phyloP scores from a whole-genome alignment of 2,329 filamentous ascomycete species.

The Penicillium capsulatum region DNA sequence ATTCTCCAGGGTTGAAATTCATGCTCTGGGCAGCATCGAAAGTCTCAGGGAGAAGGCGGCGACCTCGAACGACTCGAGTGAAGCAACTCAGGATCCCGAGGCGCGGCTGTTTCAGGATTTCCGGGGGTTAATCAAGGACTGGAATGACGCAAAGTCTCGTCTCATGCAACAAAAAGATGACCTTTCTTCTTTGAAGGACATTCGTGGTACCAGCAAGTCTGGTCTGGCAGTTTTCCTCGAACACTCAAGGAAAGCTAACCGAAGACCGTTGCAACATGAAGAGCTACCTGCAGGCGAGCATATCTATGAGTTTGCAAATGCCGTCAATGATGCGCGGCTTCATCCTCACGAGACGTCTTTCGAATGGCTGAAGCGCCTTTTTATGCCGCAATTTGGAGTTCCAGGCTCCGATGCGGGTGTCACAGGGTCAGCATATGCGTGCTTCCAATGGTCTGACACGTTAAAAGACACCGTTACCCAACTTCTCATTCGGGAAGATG shows the following conservation, averaged over 20 bases:
- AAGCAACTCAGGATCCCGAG: conserved; percentile 20
- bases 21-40: conserved; percentile 43
- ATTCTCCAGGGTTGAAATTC: conserved; percentile 50
- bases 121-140: conserved; percentile 39
- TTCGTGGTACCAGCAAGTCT: conserved; percentile 45
- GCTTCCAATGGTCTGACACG: conserved; percentile 52
- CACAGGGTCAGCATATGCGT: conserved; percentile 48
- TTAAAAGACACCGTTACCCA: conserved; percentile 54
- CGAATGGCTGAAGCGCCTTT: conserved; percentile 51
- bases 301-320: conserved; percentile 40
- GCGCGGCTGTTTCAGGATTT: conserved; percentile 42
- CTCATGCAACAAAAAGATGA: conserved; percentile 48
- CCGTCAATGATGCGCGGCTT: conserved; percentile 47
- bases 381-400: conserved; percentile 40
- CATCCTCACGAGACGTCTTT: conserved; percentile 51
- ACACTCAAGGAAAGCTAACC: conserved; percentile 48
- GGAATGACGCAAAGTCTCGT: conserved; percentile 46
- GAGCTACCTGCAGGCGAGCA: conserved; percentile 38
- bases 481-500: conserved; percentile 53
- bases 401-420: conserved; percentile 13
- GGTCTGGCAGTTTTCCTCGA: conserved; percentile 56
- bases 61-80: conserved; percentile 15
- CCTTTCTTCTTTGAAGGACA: conserved; percentile 46
- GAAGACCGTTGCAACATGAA: conserved; percentile 39
- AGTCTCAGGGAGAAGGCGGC: conserved; percentile 29